Conservation (phyloP, 495 filamentous ascomycete genomes). For the Podospora appendiculata region DNA sequence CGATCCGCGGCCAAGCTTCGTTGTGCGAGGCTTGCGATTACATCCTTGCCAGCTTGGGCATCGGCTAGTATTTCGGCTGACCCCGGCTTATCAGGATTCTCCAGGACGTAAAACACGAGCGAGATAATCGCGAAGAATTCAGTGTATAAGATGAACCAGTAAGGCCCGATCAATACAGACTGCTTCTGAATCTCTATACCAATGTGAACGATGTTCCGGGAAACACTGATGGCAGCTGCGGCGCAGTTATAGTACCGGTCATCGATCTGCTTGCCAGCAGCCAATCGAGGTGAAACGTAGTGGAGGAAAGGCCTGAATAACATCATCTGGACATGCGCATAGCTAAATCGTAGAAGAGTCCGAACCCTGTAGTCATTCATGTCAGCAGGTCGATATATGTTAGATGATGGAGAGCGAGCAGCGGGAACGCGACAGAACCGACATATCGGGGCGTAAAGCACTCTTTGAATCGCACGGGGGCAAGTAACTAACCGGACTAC, state of each 20-base stretch:
- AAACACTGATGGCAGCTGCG: constrained; percentile 84
- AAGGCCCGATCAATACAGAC: constrained; percentile 76
- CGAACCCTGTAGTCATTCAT: constrained; percentile 51
- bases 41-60: constrained; percentile 73
- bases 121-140: constrained; percentile 92
- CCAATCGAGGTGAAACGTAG: constrained; percentile 69
- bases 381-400: not conserved
- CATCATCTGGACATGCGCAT: constrained; percentile 88
- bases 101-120: constrained; percentile 80
- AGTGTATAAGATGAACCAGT: constrained; percentile 96
- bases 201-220: constrained; percentile 90
- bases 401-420: too few relatives aligned
- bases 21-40: constrained; percentile 68
- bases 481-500: constrained; percentile 58
- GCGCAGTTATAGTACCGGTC: constrained; percentile 86
- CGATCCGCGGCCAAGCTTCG: constrained; percentile 84
- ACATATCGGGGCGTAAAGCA: too few relatives aligned
- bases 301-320: constrained; percentile 94
- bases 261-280: constrained; percentile 62
- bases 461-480: too few relatives aligned
- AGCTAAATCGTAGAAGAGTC: constrained; percentile 79
- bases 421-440: too few relatives aligned
- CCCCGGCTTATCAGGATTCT: constrained; percentile 77
- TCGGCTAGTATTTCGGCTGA: constrained; percentile 73
- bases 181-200: constrained; percentile 81